Conservation (phyloP, 1,284 basidiomycete genomes). For the Ganoderma resinaceum region DNA sequence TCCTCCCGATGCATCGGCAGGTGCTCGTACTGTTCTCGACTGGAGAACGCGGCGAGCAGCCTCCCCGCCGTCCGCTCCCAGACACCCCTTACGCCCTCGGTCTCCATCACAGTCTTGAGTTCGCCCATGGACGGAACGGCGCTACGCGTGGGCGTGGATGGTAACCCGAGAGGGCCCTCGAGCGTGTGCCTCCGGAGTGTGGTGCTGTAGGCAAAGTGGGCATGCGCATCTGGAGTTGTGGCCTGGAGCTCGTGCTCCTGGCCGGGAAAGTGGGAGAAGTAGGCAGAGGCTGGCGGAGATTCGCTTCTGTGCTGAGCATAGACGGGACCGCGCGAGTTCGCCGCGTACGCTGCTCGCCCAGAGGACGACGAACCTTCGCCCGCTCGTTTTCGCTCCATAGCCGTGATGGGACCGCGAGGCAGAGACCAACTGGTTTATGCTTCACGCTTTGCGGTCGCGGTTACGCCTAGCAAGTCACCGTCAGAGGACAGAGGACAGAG, state of each 20-base stretch:
- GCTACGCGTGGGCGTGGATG: conserved; percentile 42
- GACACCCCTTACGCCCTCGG: conserved; percentile 40
- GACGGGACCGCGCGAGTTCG: conserved; percentile 13
- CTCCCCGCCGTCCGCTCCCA: conserved; percentile 50
- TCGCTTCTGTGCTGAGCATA: conserved; percentile 44
- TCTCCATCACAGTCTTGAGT: conserved; percentile 35
- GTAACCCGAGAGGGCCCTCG: conserved; percentile 50
- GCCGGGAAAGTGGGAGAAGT: conserved; percentile 66
- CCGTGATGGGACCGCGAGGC: not conserved
- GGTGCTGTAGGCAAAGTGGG: conserved; percentile 86
- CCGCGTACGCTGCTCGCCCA: not conserved
- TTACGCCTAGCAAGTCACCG: no score
- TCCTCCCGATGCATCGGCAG: conserved; percentile 42
- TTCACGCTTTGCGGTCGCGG: no score
- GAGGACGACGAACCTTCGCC: not conserved
- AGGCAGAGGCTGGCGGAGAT: conserved; percentile 80
- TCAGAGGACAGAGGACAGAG: no score
- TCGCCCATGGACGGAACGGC: conserved; percentile 36
- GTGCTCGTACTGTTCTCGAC: conserved; percentile 35
- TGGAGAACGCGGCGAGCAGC: conserved; percentile 39
- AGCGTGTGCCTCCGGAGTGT: conserved; percentile 72
- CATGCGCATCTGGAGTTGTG: conserved; percentile 59
- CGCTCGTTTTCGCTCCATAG: conserved; percentile 4
- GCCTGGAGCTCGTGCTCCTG: conserved; percentile 59
- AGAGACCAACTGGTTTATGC: not conserved